A percentile compares a stretch with the other conserved stretches of the same genome.
Conservation (phyloP, 208 protist species). For the Vickermania ingenoplastis region DNA sequence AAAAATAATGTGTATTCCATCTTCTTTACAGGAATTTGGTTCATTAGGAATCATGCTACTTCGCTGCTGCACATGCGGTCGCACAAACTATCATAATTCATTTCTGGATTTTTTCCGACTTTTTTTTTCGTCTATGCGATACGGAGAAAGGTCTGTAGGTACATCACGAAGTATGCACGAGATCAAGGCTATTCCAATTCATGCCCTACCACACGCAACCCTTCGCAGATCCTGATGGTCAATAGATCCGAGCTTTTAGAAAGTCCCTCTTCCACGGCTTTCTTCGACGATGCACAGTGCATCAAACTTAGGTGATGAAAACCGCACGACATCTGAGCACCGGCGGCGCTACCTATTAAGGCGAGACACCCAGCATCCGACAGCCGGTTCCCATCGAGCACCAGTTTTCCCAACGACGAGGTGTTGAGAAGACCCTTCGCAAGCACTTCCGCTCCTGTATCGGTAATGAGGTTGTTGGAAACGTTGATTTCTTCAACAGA, state of each 20-base stretch:
- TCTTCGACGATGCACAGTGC: constrained; percentile 52
- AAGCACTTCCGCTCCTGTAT: constrained; percentile 58
- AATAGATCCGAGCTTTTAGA: constrained; percentile 11
- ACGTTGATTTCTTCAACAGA: constrained; percentile 84
- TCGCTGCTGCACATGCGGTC: too few species aligned
- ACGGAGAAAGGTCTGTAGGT: too few species aligned
- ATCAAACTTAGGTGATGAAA: constrained; percentile 56
- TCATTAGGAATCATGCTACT: too few species aligned
- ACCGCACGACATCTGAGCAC: constrained; percentile 23
- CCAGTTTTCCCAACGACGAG: constrained; percentile 55
- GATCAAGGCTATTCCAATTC: too few species aligned
- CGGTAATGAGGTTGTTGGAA: constrained; percentile 81
- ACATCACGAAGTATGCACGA: too few species aligned
- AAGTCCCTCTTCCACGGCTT: constrained; percentile 21
- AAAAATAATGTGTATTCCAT: too few species aligned
- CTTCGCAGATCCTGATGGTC: constrained; percentile 29
- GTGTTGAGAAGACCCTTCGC: constrained; percentile 60
- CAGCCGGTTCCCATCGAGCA: constrained; percentile 81
- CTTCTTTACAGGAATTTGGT: too few species aligned
- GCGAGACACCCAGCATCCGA: constrained; percentile 57
- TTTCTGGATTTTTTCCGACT: too few species aligned
- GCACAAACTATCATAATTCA: too few species aligned
- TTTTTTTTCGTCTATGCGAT: too few species aligned
- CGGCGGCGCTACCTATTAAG: constrained; percentile 37
- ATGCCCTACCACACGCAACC: constrained; percentile 9